Evolutionary conservation across 345 rosid species (phyloP).

Genomic region (Sonneratia alba): DNA sequence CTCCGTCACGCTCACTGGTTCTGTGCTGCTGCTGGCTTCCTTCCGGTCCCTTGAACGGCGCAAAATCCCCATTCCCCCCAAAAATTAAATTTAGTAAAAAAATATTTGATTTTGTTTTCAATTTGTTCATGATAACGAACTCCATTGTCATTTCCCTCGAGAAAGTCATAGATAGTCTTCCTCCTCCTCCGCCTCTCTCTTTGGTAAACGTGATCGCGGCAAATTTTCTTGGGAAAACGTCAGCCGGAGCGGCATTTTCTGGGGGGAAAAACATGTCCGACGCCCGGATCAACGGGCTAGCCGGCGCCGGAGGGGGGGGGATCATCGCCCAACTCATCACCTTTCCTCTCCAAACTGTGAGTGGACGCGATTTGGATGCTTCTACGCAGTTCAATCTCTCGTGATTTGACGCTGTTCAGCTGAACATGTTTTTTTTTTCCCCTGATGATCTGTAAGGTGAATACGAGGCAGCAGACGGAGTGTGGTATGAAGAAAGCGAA

Average conservation of each 20-base stretch:
- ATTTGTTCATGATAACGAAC: no score
- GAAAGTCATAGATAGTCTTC: background rate
- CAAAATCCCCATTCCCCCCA: background rate
- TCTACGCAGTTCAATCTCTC: background rate
- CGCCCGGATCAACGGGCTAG: conserved; percentile 87
- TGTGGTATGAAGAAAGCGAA: conserved; percentile 75
- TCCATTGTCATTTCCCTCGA: no score
- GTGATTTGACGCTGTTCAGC: background rate
- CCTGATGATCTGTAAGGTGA: conserved; percentile 42
- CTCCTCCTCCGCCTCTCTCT: no score
- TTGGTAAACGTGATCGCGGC: background rate
- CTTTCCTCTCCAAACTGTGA: conserved; percentile 87
- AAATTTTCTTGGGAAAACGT: conserved; percentile 3
- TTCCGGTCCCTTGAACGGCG: conserved; percentile 14
- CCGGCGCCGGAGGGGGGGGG: conserved; percentile 87
- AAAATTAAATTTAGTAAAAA: no score
- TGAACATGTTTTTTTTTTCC: background rate
- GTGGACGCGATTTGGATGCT: background rate
- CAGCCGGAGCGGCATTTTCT: background rate
- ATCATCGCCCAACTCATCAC: conserved; percentile 93
- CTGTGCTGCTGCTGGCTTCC: background rate
- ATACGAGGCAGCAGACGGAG: conserved; percentile 95
- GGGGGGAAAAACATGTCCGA: conserved; percentile 55
- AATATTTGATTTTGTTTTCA: no score
- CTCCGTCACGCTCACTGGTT: background rate